Evolutionary conservation across 2,329 filamentous ascomycete genomes (phyloP), one percentile per base, ranked within the genome.

Genomic region (Cladosporium austrohemisphaericum): DNA sequence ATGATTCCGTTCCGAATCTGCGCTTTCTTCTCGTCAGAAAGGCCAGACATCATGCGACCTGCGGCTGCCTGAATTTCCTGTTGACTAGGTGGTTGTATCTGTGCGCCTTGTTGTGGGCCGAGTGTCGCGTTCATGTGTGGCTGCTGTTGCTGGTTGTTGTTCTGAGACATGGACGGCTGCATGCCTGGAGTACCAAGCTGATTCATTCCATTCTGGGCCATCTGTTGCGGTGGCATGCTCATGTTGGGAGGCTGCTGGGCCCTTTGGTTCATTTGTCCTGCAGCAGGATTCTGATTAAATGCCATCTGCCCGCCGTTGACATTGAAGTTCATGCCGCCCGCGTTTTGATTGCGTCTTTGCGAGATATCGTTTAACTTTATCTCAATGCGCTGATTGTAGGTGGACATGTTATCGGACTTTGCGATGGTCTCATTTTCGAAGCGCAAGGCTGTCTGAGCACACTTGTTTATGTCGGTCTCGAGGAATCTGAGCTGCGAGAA

Each of bases 241-340:
- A 79, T 73, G 38, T 55, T 53, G 20, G 46, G 46, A 19, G 31
- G 35, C 43, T 54, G 54, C 46, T 52, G 43, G 31, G 31, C 29
- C 25, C 32, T 43, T 49, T 52, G 41, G 43, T 53, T 40, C 47
- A 51, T 48, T 43, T 54, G 33, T 51, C 48, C 36, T 22, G 26
- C 32, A 35, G 18, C 16, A 20, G 36, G 28, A 19, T 50, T 50
- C 22, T 46, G 52, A 29, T 51, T 50, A 26, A 41, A 46, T 45
- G 49, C 36, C 52, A 51, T 46, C 14, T 51, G 40, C 16, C 29
- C 32, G n/a, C 40, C 47, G 40, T 50, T 50, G 29, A 22, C 31
- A 3, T 43, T 50, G 23, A 57, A 47, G 11, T 43, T 41, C 33
- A 58, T 52, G 11, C 49, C 23, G 9, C 37, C 41, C 26, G 22